A percentile compares a stretch with the other conserved stretches of the same genome.
Evolutionary conservation across 805 yeast genomes (phyloP).

Genomic region (Sungouiozyma intestinalis): DNA sequence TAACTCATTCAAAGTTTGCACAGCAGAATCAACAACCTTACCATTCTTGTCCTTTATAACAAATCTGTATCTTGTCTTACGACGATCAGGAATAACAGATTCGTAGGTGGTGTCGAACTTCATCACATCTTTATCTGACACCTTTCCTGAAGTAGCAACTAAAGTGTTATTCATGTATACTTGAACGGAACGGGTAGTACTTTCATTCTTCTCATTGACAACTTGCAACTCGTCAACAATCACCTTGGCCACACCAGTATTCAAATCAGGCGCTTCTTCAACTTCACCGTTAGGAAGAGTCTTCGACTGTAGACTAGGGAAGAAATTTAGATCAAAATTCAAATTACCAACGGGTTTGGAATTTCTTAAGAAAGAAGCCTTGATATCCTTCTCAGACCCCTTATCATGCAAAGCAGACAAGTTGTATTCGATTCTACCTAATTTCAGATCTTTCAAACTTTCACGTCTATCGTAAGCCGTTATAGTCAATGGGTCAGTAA

Average conservation of each 20-base stretch:
- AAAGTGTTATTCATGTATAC: conserved; percentile 53
- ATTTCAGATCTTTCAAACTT: conserved; percentile 58
- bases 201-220: conserved; percentile 35
- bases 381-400: conserved; percentile 38
- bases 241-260: conserved; percentile 76
- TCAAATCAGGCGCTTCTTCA: conserved; percentile 81
- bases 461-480: conserved; percentile 66
- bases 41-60: conserved; percentile 53
- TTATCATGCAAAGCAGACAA: conserved; percentile 53
- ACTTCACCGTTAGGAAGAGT: conserved; percentile 67
- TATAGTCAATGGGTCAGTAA: conserved; percentile 74
- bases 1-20: conserved; percentile 50
- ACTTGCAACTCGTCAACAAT: conserved; percentile 35
- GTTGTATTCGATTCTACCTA: conserved; percentile 71
- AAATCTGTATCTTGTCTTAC: conserved; percentile 57
- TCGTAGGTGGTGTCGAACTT: conserved; percentile 55
- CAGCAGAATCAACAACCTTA: conserved; percentile 47
- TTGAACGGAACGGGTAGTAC: conserved; percentile 59
- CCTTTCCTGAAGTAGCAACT: conserved; percentile 39
- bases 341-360: conserved; percentile 76
- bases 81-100: conserved; percentile 60
- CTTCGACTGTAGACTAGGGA: conserved; percentile 58
- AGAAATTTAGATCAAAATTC: conserved; percentile 57
- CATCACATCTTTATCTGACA: conserved; percentile 56
- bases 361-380: conserved; percentile 60